phyloP scores from a whole-genome alignment of 2,329 filamentous ascomycete species.

The Alternaria angustiovoidea region DNA sequence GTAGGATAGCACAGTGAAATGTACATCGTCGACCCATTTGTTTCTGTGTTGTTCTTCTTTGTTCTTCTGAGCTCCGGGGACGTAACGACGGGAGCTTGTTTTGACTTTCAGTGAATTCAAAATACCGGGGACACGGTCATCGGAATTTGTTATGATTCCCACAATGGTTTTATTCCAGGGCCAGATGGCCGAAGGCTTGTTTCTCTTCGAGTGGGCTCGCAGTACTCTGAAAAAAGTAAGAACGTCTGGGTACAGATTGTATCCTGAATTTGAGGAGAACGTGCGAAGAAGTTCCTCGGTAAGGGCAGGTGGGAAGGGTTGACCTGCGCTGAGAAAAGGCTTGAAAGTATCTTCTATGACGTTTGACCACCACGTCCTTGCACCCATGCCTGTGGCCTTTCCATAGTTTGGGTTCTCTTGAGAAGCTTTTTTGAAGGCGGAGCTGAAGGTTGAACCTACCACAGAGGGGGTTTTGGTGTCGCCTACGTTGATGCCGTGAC shows the following conservation, averaged over 20 bases:
- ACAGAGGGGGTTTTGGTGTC: conserved; percentile 36
- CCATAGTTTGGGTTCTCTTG: conserved; percentile 67
- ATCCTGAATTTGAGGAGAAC: conserved; percentile 64
- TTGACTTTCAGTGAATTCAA: conserved; percentile 63
- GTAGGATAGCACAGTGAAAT: conserved; percentile 70
- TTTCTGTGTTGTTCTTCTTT: conserved; percentile 31
- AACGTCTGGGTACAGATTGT: conserved; percentile 59
- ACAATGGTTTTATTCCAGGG: conserved; percentile 56
- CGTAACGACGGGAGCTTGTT: conserved; percentile 45
- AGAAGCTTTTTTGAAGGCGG: conserved; percentile 60
- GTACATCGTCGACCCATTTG: conserved; percentile 52
- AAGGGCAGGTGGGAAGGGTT: conserved; percentile 56
- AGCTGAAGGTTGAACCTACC: conserved; percentile 44
- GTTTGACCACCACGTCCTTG: conserved; percentile 67
- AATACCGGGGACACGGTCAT: conserved; percentile 65
- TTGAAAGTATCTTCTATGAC: conserved; percentile 62
- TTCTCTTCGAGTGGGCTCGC: conserved; percentile 18
- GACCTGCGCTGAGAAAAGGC: conserved; percentile 33
- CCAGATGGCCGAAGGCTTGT: conserved; percentile 29
- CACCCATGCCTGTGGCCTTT: conserved; percentile 59
- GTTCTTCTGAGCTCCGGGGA: conserved; percentile 1
- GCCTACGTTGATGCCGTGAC: conserved; percentile 59
- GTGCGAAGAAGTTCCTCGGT: conserved; percentile 59
- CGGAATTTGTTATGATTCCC: conserved; percentile 70
- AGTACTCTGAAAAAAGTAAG: conserved; percentile 56